A percentile compares a stretch with the other conserved stretches of the same genome.
phyloP scores from a whole-genome alignment of 495 filamentous ascomycete species.

The Podospora bellae-mahoneyi region DNA sequence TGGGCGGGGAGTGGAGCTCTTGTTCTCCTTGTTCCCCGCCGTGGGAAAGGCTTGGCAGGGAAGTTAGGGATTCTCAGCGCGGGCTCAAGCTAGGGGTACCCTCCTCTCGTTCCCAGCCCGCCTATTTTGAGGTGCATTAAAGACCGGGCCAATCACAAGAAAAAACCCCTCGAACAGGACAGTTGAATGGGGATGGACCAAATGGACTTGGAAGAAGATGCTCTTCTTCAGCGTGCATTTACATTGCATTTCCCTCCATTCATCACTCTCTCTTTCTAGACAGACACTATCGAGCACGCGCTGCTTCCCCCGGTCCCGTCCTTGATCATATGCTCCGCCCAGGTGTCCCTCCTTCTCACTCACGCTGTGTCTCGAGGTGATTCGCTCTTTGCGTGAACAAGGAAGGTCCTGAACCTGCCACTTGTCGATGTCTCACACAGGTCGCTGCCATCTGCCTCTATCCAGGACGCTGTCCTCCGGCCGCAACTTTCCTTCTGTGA shows the following conservation, averaged over 20 bases:
- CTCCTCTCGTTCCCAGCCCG: slow-evolving; percentile 16
- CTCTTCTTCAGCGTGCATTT: no score
- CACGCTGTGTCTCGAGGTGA: background rate
- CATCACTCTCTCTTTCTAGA: background rate
- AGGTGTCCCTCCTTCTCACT: background rate
- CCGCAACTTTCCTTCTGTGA: slow-evolving; percentile 23
- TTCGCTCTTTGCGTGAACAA: background rate
- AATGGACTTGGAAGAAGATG: no score
- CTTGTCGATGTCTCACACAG: slow-evolving; percentile 35
- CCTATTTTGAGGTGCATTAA: slow-evolving; percentile 16
- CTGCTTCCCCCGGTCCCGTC: slow-evolving; percentile 11
- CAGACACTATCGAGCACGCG: background rate
- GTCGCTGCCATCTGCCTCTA: slow-evolving; percentile 26
- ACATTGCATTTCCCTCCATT: no score
- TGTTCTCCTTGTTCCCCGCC: slow-evolving; percentile 4
- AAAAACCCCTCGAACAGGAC: slow-evolving; percentile 2
- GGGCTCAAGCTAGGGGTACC: background rate
- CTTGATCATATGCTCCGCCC: slow-evolving; percentile 14
- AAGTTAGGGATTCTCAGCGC: background rate
- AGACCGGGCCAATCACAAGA: slow-evolving; percentile 8
- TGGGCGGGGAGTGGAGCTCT: background rate
- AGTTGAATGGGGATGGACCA: background rate
- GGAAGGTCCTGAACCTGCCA: slow-evolving; percentile 16
- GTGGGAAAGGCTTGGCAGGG: slow-evolving; percentile 1
- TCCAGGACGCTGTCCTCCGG: slow-evolving; percentile 17